Evolutionary conservation across 2,329 filamentous ascomycete genomes (phyloP), one percentile per base, ranked within the genome.

Genomic region (Curvularia eragrostidis): DNA sequence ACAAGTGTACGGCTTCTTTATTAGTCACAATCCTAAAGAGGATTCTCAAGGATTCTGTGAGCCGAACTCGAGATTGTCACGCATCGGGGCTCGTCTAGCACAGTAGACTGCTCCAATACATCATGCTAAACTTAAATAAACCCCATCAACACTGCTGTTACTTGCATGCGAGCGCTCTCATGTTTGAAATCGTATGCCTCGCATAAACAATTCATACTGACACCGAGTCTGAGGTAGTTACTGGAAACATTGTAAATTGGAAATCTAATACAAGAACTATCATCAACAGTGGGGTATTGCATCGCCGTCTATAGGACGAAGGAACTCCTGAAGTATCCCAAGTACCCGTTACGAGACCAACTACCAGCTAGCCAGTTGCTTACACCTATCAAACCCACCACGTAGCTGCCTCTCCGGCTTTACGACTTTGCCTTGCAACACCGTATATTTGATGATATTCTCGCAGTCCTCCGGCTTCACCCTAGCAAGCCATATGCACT

Each of bases 401-500:
- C 95, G 81, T 63, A 99, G 77, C 82, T 98, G 93, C 54, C 84
- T 84, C 72, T 89, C 89, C 1, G 93, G 91, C 82, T 97, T 97
- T 51, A 98, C 87, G 24, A 98, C 87, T 81, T 97, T 98, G 23
- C 95, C 95, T 80, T 97, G 90, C 70, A 98, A 76, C 3, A 99
- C 85, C 0, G 95, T 98, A 75, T 90, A 97, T 72, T 87, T 85
- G 42, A 99, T 87, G 59, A 99, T 87, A 63, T 95, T 96, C 82
- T 97, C 93, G 71, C 93, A 96, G 72, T 98, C 92, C 79, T 96
- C 90, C 0, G 94, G 94, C 72, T 82, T 79, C 18, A 97, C 88
- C 56, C 94, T 82, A 19, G 91, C 94, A 44, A 97, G 82, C 94
- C 94, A 97, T 67, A 97, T 96, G 61, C 93, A 94, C 81, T 97